Evolutionary conservation across 2,329 filamentous ascomycete genomes (phyloP).

Genomic region (Sporothrix luriei): DNA sequence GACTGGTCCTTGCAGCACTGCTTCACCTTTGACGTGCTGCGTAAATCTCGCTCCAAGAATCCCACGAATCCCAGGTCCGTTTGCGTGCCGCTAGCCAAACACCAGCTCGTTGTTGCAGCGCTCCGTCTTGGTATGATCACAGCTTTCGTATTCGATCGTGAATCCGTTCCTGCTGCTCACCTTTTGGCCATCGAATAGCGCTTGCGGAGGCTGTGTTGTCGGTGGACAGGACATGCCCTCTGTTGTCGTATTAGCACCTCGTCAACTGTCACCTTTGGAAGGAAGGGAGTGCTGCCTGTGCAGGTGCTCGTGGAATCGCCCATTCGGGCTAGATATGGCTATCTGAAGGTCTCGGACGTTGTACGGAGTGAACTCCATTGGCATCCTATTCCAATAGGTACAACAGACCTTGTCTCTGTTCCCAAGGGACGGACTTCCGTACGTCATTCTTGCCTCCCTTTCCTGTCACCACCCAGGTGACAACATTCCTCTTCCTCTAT

Average conservation of each 20-base stretch:
- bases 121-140: conserved; percentile 29
- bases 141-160: conserved; percentile 24
- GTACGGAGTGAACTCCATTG: not conserved
- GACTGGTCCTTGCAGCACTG: too few species aligned
- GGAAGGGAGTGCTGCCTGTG: not conserved
- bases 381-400: conserved; percentile 5
- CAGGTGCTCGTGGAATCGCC: not conserved
- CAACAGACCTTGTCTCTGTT: not conserved
- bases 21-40: not conserved
- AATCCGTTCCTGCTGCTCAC: not conserved
- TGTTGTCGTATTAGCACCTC: conserved; percentile 5
- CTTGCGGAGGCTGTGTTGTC: not conserved
- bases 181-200: not conserved
- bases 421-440: not conserved
- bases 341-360: not conserved
- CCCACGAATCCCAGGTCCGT: not conserved
- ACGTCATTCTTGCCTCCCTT: not conserved
- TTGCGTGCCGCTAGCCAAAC: conserved; percentile 26
- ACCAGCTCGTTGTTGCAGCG: conserved; percentile 13
- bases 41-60: not conserved
- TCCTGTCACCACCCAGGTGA: conserved; percentile 11
- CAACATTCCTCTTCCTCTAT: conserved; percentile 24
- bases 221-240: not conserved
- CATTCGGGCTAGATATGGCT: not conserved
- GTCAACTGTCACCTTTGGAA: not conserved